These are phyloP conservation scores for Flaveria linearis DNA, from an alignment of 129 eudicot species.

Conservation along the genomic window DNA sequence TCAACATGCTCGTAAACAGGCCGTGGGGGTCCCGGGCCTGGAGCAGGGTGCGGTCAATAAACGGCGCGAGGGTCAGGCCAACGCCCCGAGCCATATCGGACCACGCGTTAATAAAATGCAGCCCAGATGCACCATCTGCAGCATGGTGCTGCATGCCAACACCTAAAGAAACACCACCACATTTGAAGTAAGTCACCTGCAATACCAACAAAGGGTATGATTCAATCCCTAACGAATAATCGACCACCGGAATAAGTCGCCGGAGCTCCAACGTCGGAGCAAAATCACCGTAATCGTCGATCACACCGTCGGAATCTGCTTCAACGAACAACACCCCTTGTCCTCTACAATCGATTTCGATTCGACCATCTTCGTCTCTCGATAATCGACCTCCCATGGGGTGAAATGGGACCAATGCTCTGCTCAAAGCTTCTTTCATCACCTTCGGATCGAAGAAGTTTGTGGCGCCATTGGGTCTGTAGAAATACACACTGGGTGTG, in stretches of 20 bases:
- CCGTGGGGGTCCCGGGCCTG: constrained; percentile 57
- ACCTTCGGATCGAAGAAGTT: constrained; percentile 54
- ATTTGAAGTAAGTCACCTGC: constrained; percentile 67
- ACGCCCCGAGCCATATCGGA: constrained; percentile 75
- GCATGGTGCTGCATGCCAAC: constrained; percentile 91
- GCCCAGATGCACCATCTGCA: constrained; percentile 80
- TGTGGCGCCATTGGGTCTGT: constrained; percentile 50
- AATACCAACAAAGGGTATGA: constrained; percentile 55
- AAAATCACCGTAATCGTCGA: constrained; percentile 78
- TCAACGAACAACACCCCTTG: constrained; percentile 78
- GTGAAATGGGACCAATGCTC: constrained; percentile 65
- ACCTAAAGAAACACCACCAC: constrained; percentile 80
- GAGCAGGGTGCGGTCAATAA: constrained; percentile 62
- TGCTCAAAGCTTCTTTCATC: constrained; percentile 52
- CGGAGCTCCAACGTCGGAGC: constrained; percentile 70
- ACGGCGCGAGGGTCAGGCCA: constrained; percentile 50
- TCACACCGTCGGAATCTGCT: constrained; percentile 54
- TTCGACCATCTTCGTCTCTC: constrained; percentile 69
- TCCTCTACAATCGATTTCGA: constrained; percentile 69
- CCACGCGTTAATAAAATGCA: constrained; percentile 79
- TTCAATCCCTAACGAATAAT: constrained; percentile 58
- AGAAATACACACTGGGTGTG: constrained; percentile 69
- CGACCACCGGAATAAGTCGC: constrained; percentile 59
- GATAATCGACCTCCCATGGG: constrained; percentile 72
- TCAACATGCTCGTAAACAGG: constrained; percentile 59